These are phyloP conservation scores for Xylaria sp. DNA, from an alignment of 2,329 filamentous ascomycete genomes.

Conservation along the genomic window DNA sequence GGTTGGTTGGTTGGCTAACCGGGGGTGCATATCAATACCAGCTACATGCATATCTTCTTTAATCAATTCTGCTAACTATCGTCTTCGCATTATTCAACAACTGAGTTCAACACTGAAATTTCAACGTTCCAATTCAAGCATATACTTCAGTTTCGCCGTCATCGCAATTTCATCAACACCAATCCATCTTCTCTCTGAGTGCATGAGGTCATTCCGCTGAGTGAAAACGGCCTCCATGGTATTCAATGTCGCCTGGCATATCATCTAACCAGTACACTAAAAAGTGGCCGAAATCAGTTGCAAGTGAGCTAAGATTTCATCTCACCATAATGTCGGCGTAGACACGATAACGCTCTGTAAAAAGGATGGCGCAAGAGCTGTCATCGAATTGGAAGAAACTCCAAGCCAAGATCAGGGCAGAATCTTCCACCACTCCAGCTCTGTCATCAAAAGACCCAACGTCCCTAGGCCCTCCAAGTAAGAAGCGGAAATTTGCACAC, in stretches of 20 bases:
- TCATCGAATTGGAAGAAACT: constrained; percentile 84
- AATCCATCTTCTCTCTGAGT: neutral
- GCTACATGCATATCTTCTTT: neutral
- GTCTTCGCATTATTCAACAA: neutral
- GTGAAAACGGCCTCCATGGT: neutral
- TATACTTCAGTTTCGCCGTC: neutral
- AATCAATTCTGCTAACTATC: neutral
- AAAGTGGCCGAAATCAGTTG: constrained; percentile 8
- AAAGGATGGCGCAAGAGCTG: constrained; percentile 59
- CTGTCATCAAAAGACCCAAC: constrained; percentile 24
- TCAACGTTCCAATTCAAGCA: neutral
- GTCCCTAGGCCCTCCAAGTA: constrained; percentile 30
- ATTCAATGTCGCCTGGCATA: neutral
- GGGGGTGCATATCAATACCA: neutral
- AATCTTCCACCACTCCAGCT: constrained; percentile 51
- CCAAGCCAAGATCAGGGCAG: constrained; percentile 69
- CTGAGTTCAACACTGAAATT: neutral
- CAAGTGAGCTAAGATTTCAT: neutral
- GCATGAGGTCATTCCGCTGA: neutral
- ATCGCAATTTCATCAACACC: neutral
- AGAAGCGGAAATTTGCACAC: constrained; percentile 37
- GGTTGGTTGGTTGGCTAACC: neutral
- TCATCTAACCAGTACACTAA: neutral
- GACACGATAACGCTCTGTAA: neutral
- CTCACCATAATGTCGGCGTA: constrained; percentile 17